phyloP scores from a whole-genome alignment of 2,329 filamentous ascomycete genomes.

The Ascochyta clinopodiicola region DNA sequence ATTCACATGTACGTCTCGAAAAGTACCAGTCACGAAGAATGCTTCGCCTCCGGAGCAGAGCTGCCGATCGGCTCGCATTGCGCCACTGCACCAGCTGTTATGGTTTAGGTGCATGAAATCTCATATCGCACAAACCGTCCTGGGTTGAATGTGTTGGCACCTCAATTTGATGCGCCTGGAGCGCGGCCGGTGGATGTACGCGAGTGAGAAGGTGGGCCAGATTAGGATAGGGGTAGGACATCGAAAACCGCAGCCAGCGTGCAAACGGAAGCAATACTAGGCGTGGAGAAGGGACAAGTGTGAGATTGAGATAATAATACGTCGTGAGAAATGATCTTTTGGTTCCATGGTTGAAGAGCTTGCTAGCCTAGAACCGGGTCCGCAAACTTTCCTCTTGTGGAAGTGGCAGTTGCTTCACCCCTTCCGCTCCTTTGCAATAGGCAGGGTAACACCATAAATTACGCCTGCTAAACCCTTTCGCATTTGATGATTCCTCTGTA shows the following conservation, averaged over 20 bases:
- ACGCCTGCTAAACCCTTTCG: not conserved
- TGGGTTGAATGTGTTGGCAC: not conserved
- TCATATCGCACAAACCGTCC: not conserved
- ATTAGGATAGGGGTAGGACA: not conserved
- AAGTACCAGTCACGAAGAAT: not conserved
- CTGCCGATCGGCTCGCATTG: not conserved
- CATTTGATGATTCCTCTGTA: not conserved
- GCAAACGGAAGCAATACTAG: not conserved
- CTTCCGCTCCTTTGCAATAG: not conserved
- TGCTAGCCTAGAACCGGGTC: constrained; percentile 1
- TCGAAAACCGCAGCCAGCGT: not conserved
- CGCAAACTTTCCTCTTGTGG: not conserved
- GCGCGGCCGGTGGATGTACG: not conserved
- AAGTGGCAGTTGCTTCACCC: constrained; percentile 2
- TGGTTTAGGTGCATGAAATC: constrained; percentile 1
- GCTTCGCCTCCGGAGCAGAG: not conserved
- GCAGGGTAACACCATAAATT: not conserved
- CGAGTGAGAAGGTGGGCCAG: not conserved
- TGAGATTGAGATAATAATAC: not conserved
- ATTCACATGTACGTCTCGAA: not conserved
- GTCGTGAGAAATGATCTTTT: not conserved
- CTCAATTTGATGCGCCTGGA: not conserved
- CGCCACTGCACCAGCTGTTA: constrained; percentile 1
- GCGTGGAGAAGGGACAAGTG: not conserved
- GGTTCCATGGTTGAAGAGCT: not conserved